phyloP scores from a whole-genome alignment of 78 protist species.

The Tieghemostelium lacteum region DNA sequence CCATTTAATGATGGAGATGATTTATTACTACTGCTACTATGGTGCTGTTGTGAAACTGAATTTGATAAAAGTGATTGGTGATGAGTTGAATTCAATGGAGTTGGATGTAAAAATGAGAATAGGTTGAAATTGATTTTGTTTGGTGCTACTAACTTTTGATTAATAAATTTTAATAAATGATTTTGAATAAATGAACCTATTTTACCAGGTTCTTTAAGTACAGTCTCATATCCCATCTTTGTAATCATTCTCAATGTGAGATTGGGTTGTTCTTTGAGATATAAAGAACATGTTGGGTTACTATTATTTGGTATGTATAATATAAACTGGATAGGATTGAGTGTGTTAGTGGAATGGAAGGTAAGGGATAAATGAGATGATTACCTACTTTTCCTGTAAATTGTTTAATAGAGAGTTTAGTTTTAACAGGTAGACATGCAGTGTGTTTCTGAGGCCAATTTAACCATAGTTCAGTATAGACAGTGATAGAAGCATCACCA shows the following conservation, averaged over 20 bases:
- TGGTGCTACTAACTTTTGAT: constrained; percentile 47
- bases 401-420: constrained; percentile 50
- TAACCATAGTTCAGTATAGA: constrained; percentile 43
- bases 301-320: constrained; percentile 68
- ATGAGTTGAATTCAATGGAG: neutral
- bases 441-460: constrained; percentile 78
- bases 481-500: constrained; percentile 70
- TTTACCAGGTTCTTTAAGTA: constrained; percentile 63
- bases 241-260: constrained; percentile 55
- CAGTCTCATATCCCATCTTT: constrained; percentile 78
- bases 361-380: neutral
- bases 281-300: constrained; percentile 56
- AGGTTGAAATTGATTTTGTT: constrained; percentile 18
- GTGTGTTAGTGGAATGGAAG: neutral
- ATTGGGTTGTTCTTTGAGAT: constrained; percentile 45
- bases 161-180: constrained; percentile 30
- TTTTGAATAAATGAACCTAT: constrained; percentile 51
- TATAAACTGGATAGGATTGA: constrained; percentile 19
- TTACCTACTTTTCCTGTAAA: constrained; percentile 53
- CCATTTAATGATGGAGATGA: constrained; percentile 1
- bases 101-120: constrained; percentile 42
- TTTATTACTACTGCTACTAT: neutral
- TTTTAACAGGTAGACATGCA: constrained; percentile 72
- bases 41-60: neutral
- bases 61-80: neutral